These are phyloP conservation scores for Fraxinus nigra DNA, from an alignment of 305 asterid genomes.

Conservation along the genomic window DNA sequence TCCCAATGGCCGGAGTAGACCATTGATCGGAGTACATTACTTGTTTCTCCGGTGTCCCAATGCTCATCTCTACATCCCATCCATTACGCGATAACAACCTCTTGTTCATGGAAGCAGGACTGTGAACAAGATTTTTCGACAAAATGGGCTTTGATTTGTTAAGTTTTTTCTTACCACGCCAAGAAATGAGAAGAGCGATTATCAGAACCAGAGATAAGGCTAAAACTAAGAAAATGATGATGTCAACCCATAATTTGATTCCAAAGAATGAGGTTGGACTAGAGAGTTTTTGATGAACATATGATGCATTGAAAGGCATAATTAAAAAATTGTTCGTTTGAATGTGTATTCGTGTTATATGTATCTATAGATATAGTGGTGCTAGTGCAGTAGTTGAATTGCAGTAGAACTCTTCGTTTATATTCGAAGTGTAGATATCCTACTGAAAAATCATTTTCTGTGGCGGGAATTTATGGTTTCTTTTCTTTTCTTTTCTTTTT, in stretches of 20 bases:
- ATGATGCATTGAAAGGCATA: slow-evolving; percentile 23
- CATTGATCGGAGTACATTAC: slow-evolving; percentile 12
- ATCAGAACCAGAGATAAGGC: slow-evolving; percentile 14
- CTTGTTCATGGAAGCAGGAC: slow-evolving; percentile 26
- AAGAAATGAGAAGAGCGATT: slow-evolving; percentile 18
- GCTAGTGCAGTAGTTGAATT: background rate
- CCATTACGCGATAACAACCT: slow-evolving; percentile 29
- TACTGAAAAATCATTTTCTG: background rate
- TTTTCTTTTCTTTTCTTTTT: no score
- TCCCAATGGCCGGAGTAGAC: background rate
- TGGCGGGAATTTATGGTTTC: background rate
- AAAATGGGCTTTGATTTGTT: background rate
- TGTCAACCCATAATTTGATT: slow-evolving; percentile 38
- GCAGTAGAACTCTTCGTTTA: background rate
- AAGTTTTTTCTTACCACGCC: background rate
- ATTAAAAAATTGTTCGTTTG: background rate
- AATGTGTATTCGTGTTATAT: background rate
- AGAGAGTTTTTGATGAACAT: slow-evolving; percentile 32
- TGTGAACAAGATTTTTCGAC: background rate
- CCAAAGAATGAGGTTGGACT: slow-evolving; percentile 36
- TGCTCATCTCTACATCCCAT: slow-evolving; percentile 34
- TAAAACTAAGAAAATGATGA: slow-evolving; percentile 24
- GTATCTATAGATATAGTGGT: background rate
- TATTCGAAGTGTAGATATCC: background rate
- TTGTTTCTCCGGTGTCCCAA: slow-evolving; percentile 26